Base-by-base conservation (phyloP, 768 basidiomycete genomes). In the Myochromella boudieri region DNA sequence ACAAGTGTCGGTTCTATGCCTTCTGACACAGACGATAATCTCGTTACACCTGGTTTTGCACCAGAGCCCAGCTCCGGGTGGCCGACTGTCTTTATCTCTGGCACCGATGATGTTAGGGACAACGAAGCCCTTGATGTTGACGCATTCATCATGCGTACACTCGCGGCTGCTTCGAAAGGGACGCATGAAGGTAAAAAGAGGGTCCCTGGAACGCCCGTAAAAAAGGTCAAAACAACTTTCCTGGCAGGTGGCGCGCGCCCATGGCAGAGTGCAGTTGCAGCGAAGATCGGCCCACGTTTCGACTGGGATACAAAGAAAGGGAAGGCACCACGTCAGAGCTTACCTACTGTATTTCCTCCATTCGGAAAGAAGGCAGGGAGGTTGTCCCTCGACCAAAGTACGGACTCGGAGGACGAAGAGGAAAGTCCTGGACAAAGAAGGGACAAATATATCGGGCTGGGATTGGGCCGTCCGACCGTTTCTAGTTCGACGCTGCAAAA, bases 141-240 rank as follows among this genome's bases (percentile, higher is more conserved):
- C 43, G 78, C 77, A 3, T 90, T 90, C 63, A 90, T 91, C 52
- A 66, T 84, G 55, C 80, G 80, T 22, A 84, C 84, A 2, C 76
- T 91, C 10, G 76, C 77, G 5, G 73, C 77, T 3, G 80, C 79
- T 9, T 71, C 76, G 11, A 85, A 82, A 49, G 71, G 70, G 2
- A 65, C 71, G 24, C 60, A 56, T 3, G 68, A 71, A 54, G 66
- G 67, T 20, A 60, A 63, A 42, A 90, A 87, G 72, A 82, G 74
- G 46, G 78, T 80, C 5, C 89, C 89, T 1, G 87, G 85, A 0
- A 91, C 89, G 11, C 89, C 89, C 1, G 85, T 89, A n/a, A 91
- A 91, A 74, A 82, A 75, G 59, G 63, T 73, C 47, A 84, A 84
- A 65, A 82, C 79, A 17, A 74, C 76, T 31, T 72, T 78, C 58